These are phyloP conservation scores for Cystobasidium slooffiae DNA, from an alignment of 1,284 basidiomycete species.

Conservation along the genomic window DNA sequence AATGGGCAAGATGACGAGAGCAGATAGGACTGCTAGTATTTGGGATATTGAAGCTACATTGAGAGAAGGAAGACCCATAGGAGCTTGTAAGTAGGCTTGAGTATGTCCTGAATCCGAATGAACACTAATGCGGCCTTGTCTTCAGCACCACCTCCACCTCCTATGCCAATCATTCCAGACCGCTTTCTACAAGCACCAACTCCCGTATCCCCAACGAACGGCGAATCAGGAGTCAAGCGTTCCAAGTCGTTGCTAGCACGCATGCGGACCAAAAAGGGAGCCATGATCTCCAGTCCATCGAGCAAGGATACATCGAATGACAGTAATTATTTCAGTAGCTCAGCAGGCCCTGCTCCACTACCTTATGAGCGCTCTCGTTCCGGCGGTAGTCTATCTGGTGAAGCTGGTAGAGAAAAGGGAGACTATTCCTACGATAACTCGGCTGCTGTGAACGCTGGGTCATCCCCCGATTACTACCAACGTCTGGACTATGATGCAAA, in stretches of 20 bases:
- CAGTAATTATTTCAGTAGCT: not conserved
- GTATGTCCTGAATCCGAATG: too few species aligned
- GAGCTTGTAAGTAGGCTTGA: constrained; percentile 18
- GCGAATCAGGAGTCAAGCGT: constrained; percentile 28
- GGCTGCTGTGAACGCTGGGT: constrained; percentile 8
- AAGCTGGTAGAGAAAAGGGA: not conserved
- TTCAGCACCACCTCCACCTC: constrained; percentile 29
- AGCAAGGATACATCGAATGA: constrained; percentile 1
- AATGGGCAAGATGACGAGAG: constrained; percentile 23
- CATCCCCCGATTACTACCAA: constrained; percentile 3
- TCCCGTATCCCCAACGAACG: constrained; percentile 1
- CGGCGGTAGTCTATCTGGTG: not conserved
- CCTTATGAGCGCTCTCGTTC: constrained; percentile 13
- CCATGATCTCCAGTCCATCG: constrained; percentile 13
- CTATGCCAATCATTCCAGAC: constrained; percentile 39
- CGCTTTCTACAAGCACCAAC: constrained; percentile 15
- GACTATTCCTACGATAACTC: constrained; percentile 11
- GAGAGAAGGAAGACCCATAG: constrained; percentile 37
- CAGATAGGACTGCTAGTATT: constrained; percentile 42
- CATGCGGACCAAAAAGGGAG: constrained; percentile 38
- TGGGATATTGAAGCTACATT: constrained; percentile 44
- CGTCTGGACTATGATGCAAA: not conserved
- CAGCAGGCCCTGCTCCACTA: not conserved
- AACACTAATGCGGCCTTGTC: too few species aligned
- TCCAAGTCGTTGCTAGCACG: constrained; percentile 41